Conservation (phyloP, 805 yeast genomes). For the Myxozyma nipponensis region DNA sequence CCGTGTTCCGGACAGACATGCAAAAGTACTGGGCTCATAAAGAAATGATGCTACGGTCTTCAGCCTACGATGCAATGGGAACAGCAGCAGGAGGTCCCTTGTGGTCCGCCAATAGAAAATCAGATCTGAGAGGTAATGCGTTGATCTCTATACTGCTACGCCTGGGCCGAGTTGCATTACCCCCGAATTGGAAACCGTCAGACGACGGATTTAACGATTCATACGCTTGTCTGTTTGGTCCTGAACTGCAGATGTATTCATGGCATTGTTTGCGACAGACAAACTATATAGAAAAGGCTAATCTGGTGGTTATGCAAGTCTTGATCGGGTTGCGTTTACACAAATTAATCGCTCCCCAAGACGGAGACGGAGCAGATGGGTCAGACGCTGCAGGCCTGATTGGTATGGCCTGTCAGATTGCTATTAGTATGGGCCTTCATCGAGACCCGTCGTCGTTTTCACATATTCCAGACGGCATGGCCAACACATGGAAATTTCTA, state of each 20-base stretch:
- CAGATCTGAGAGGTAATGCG: constrained; percentile 27
- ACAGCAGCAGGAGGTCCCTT: not conserved
- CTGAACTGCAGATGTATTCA: constrained; percentile 13
- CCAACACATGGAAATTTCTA: constrained; percentile 28
- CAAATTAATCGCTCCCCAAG: constrained; percentile 29
- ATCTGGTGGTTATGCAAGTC: constrained; percentile 17
- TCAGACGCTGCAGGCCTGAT: constrained; percentile 27
- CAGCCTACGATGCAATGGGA: too few species aligned
- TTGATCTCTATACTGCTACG: constrained; percentile 24
- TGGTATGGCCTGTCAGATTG: constrained; percentile 30
- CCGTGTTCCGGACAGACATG: constrained; percentile 20
- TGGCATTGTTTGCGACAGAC: constrained; percentile 22
- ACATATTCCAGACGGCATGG: constrained; percentile 23
- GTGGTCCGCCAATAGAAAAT: constrained; percentile 17
- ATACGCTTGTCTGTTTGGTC: constrained; percentile 10
- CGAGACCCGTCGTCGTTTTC: constrained; percentile 31
- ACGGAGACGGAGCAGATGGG: constrained; percentile 30
- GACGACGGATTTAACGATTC: constrained; percentile 22
- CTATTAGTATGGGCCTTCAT: constrained; percentile 32
- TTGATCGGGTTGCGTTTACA: constrained; percentile 30
- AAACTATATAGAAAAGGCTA: constrained; percentile 24
- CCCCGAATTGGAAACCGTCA: constrained; percentile 27
- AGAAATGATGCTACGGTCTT: not conserved
- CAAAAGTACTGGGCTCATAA: constrained; percentile 21
- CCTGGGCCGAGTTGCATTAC: constrained; percentile 26